These are phyloP conservation scores for Viridothelium virens DNA, from an alignment of 495 filamentous ascomycete genomes.

Conservation along the genomic window DNA sequence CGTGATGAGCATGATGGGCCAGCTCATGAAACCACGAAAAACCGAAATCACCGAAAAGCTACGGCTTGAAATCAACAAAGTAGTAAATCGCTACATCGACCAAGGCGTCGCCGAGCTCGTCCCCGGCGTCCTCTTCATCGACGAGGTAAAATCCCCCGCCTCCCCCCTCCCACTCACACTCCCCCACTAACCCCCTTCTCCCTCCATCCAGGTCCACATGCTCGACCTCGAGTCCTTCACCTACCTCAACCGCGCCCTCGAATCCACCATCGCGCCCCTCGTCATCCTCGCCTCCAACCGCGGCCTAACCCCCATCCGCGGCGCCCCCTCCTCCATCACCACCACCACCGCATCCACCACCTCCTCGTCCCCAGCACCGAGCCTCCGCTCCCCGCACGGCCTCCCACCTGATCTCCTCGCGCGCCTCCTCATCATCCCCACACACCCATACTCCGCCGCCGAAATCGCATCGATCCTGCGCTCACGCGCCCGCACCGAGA, in stretches of 20 bases:
- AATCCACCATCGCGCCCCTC: slow-evolving; percentile 86
- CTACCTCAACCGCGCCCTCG: slow-evolving; percentile 93
- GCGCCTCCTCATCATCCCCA: slow-evolving; percentile 91
- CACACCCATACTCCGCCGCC: slow-evolving; percentile 68
- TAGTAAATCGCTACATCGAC: slow-evolving; percentile 95
- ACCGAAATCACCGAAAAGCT: slow-evolving; percentile 98
- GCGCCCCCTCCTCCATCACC: slow-evolving; percentile 41
- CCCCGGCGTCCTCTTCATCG: slow-evolving; percentile 94
- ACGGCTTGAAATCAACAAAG: slow-evolving; percentile 93
- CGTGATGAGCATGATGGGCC: slow-evolving; percentile 99
- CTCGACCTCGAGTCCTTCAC: slow-evolving; percentile 98
- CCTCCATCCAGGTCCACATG: slow-evolving; percentile 72
- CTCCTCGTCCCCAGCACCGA: slow-evolving; percentile 37
- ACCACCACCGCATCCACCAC: slow-evolving; percentile 43
- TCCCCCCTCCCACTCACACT: neutral
- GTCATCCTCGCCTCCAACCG: slow-evolving; percentile 97
- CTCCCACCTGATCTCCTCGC: slow-evolving; percentile 87
- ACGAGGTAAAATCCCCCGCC: slow-evolving; percentile 60
- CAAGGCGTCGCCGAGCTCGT: slow-evolving; percentile 97
- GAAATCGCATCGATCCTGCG: slow-evolving; percentile 87
- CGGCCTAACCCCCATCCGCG: slow-evolving; percentile 80
- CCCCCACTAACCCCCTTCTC: slow-evolving; percentile 1
- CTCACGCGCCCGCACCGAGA: slow-evolving; percentile 73
- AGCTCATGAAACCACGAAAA: slow-evolving; percentile 97
- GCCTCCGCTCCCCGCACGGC: slow-evolving; percentile 61